phyloP scores from a whole-genome alignment of 495 filamentous ascomycete species.

The Echria macrotheca region DNA sequence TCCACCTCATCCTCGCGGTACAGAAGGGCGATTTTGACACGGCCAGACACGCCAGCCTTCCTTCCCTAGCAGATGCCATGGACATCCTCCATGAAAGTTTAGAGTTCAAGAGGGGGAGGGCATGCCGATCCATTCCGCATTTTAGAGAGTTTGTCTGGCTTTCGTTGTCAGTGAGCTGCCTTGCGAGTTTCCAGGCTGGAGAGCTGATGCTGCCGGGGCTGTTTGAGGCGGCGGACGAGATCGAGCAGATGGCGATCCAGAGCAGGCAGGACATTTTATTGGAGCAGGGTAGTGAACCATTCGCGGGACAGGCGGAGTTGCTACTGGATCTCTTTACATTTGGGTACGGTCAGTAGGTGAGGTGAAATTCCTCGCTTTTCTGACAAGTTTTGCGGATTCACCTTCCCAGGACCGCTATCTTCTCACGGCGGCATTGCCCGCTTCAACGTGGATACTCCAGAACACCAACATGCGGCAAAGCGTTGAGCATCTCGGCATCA shows the following conservation, averaged over 20 bases:
- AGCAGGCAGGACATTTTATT: conserved; percentile 10
- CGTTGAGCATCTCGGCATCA: too few species aligned
- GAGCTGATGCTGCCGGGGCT: conserved; percentile 11
- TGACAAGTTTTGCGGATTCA: too few species aligned
- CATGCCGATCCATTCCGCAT: conserved; percentile 15
- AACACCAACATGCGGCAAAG: too few species aligned
- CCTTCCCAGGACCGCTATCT: too few species aligned
- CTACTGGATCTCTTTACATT: conserved; percentile 1
- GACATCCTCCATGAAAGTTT: conserved; percentile 13
- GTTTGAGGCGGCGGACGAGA: conserved; percentile 16
- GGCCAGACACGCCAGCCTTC: not conserved
- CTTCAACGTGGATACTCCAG: too few species aligned
- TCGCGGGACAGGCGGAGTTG: conserved; percentile 6
- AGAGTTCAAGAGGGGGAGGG: conserved; percentile 8
- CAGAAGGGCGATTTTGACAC: conserved; percentile 10
- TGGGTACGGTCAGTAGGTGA: too few species aligned
- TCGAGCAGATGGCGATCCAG: conserved; percentile 17
- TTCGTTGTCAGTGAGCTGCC: conserved; percentile 14
- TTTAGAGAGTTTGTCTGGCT: conserved; percentile 19
- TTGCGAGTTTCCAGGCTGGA: conserved; percentile 5
- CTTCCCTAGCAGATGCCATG: conserved; percentile 2
- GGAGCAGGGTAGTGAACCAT: not conserved
- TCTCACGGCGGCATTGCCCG: too few species aligned
- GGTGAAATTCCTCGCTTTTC: too few species aligned
- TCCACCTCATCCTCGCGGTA: conserved; percentile 16